phyloP scores from a whole-genome alignment of 31 red algal genomes.

The Odonthalia washingtoniensis region DNA sequence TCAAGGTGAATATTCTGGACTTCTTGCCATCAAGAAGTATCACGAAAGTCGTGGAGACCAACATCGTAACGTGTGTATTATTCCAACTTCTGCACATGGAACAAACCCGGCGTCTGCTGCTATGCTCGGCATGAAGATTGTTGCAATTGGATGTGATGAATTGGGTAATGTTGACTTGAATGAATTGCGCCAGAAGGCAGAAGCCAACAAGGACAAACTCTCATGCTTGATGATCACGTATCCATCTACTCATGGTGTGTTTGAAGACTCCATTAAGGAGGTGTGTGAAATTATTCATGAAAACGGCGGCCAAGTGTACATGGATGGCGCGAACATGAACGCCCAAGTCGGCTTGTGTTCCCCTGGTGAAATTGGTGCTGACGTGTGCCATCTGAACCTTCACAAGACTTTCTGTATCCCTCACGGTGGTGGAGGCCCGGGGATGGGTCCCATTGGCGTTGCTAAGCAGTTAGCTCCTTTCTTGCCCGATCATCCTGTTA shows the following conservation, averaged over 20 bases:
- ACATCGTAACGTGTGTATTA: constrained; percentile 95
- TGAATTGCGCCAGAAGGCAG: constrained; percentile 90
- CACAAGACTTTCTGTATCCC: constrained; percentile 99
- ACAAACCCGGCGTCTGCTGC: constrained; percentile 97
- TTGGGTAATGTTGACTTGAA: constrained; percentile 93
- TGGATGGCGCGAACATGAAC: constrained; percentile 99
- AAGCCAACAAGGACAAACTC: constrained; percentile 89
- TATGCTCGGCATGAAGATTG: constrained; percentile 98
- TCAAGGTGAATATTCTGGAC: constrained; percentile 97
- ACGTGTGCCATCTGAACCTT: constrained; percentile 99
- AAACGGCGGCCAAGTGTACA: constrained; percentile 99
- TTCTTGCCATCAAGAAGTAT: constrained; percentile 93
- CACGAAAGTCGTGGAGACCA: constrained; percentile 86
- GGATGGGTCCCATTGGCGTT: constrained; percentile 99
- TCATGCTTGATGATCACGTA: constrained; percentile 98
- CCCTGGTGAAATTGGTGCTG: constrained; percentile 97
- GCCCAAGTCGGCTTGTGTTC: constrained; percentile 98
- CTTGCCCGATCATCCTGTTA: constrained; percentile 96
- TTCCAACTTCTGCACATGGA: constrained; percentile 97
- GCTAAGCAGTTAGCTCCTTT: constrained; percentile 96
- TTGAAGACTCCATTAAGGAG: constrained; percentile 97
- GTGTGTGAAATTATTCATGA: constrained; percentile 94
- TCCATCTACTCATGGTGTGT: constrained; percentile 99
- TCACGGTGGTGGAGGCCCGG: constrained; percentile 99
- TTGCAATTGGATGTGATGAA: constrained; percentile 90